phyloP scores from a whole-genome alignment of 176 grass and related monocot species.

The Tuctoria greenei region DNA sequence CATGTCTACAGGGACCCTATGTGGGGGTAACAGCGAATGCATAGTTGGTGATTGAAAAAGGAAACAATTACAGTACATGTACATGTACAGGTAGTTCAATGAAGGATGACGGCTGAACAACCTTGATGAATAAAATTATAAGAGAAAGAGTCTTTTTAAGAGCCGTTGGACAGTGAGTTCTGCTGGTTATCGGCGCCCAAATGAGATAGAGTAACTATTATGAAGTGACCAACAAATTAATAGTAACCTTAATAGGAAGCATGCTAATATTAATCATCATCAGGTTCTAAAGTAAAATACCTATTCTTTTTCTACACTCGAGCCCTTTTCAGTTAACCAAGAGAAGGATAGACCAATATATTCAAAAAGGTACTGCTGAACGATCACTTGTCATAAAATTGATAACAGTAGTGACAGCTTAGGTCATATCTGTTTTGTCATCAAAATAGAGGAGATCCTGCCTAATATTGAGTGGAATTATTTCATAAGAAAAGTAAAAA shows the following conservation, averaged over 20 bases:
- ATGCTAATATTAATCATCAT: neutral
- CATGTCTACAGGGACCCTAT: slow-evolving; percentile 61
- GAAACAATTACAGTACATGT: slow-evolving; percentile 35
- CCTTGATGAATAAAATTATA: neutral
- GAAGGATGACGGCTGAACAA: slow-evolving; percentile 9
- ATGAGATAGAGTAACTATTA: slow-evolving; percentile 2
- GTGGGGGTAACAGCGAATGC: slow-evolving; percentile 40
- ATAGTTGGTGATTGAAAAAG: slow-evolving; percentile 44
- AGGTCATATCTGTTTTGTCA: slow-evolving; percentile 27
- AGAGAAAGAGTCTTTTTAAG: slow-evolving; percentile 17
- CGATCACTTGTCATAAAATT: slow-evolving; percentile 8
- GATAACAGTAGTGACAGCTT: slow-evolving; percentile 31
- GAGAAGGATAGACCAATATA: slow-evolving; percentile 30
- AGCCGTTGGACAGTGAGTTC: neutral
- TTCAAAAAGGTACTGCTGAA: slow-evolving; percentile 27
- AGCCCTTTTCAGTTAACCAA: neutral
- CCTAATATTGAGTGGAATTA: slow-evolving; percentile 12
- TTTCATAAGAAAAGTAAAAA: neutral
- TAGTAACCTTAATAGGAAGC: neutral
- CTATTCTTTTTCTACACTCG: neutral
- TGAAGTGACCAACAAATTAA: neutral
- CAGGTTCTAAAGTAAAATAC: slow-evolving; percentile 17
- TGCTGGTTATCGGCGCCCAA: neutral
- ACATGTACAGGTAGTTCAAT: slow-evolving; percentile 15
- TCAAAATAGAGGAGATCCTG: neutral